Percentiles rank a stretch among this genome's conserved stretches.
Conservation (phyloP, 225 moss, liverwort and hornwort species). For the Ulota crispa region DNA sequence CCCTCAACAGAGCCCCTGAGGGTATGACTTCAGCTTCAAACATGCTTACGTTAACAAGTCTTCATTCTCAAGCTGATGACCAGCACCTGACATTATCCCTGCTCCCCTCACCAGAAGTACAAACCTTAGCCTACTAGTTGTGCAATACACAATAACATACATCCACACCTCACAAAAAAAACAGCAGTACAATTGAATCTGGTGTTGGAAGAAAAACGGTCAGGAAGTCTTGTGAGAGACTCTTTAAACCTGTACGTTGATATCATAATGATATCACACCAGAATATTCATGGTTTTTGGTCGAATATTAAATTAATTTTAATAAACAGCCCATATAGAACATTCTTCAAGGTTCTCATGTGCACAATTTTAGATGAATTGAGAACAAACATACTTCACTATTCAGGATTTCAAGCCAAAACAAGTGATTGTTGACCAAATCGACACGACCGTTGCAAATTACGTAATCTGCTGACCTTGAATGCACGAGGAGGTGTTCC, state of each 20-base stretch:
- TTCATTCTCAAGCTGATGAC: slow-evolving; percentile 41
- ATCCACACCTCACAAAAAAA: background rate
- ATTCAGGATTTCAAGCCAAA: background rate
- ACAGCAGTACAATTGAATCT: background rate
- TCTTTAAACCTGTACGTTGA: background rate
- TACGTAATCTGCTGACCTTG: slow-evolving; percentile 62
- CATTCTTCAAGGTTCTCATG: background rate
- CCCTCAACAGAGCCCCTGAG: slow-evolving; percentile 33
- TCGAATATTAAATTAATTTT: background rate
- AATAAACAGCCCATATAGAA: background rate
- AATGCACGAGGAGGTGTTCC: slow-evolving; percentile 87
- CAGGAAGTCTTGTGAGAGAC: background rate
- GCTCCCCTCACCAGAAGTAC: slow-evolving; percentile 36
- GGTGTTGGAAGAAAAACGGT: background rate
- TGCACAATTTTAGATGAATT: background rate
- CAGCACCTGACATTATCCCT: slow-evolving; percentile 50
- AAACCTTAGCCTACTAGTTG: slow-evolving; percentile 21
- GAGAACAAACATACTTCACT: background rate
- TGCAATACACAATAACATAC: slow-evolving; percentile 15
- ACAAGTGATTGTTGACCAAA: background rate
- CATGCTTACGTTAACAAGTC: slow-evolving; percentile 30
- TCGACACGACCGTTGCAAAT: background rate
- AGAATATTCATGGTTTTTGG: background rate
- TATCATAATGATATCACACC: background rate
- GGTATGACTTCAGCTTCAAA: slow-evolving; percentile 43